These are phyloP conservation scores for Geranomyces michiganensis DNA, from an alignment of 192 early-diverging fungal genomes.

Conservation along the genomic window DNA sequence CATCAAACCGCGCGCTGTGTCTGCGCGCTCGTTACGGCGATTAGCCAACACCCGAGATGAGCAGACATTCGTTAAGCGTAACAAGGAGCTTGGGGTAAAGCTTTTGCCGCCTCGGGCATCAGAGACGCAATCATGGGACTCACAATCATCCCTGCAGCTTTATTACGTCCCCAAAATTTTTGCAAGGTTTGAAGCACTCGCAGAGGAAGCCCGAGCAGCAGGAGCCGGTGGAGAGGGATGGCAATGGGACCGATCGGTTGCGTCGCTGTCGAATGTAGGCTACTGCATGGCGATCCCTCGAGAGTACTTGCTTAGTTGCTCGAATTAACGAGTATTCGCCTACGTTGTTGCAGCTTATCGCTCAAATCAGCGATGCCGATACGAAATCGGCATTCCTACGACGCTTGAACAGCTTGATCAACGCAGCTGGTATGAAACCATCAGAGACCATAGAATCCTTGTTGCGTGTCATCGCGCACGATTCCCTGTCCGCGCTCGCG, in stretches of 20 bases:
- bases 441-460: not conserved
- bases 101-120: not conserved
- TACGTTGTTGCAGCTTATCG: slow-evolving; percentile 16
- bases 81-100: slow-evolving; percentile 36
- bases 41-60: slow-evolving; percentile 28
- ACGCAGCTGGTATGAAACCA: not conserved
- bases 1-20: slow-evolving; percentile 13
- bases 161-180: slow-evolving; percentile 25
- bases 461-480: slow-evolving; percentile 30
- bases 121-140: not conserved
- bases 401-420: slow-evolving; percentile 29
- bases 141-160: slow-evolving; percentile 5
- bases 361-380: slow-evolving; percentile 9
- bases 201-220: not conserved
- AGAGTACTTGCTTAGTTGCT: too few relatives aligned
- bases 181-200: slow-evolving; percentile 2
- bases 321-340: too few relatives aligned
- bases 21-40: slow-evolving; percentile 13
- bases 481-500: slow-evolving; percentile 16
- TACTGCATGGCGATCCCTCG: not conserved
- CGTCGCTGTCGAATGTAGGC: not conserved
- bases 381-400: slow-evolving; percentile 15
- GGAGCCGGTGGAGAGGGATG: not conserved
- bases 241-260: slow-evolving; percentile 24
- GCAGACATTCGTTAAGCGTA: slow-evolving; percentile 34